phyloP scores from a whole-genome alignment of 192 early-diverging fungal species.

The Coemansia pectinata region DNA sequence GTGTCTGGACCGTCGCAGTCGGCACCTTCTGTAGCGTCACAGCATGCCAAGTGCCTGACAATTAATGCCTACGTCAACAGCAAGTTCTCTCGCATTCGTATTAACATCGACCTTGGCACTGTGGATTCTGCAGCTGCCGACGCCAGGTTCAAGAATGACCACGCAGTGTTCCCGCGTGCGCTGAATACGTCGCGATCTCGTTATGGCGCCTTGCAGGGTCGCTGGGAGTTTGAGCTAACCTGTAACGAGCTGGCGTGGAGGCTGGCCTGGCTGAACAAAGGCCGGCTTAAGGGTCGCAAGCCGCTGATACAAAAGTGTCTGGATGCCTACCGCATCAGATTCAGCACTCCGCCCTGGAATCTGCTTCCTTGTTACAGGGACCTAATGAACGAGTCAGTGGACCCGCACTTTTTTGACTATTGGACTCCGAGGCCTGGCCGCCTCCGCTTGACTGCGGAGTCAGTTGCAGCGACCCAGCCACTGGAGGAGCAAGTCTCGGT shows the following conservation, averaged over 20 bases:
- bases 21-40: conserved; percentile 11
- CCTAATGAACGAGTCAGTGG: conserved; percentile 26
- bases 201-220: conserved; percentile 40
- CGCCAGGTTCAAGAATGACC: conserved; percentile 28
- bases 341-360: conserved; percentile 43
- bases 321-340: conserved; percentile 47
- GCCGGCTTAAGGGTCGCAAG: conserved; percentile 32
- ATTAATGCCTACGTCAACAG: conserved; percentile 31
- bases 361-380: conserved; percentile 22
- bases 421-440: conserved; percentile 36
- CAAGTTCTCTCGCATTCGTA: conserved; percentile 38
- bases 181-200: conserved; percentile 30
- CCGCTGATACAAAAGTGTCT: conserved; percentile 52
- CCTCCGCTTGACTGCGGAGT: not conserved
- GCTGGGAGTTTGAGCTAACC: conserved; percentile 80
- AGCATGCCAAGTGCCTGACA: conserved; percentile 36
- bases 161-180: conserved; percentile 52
- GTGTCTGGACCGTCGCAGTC: not conserved
- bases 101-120: conserved; percentile 34
- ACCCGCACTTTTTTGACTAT: conserved; percentile 33
- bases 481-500: not conserved
- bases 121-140: conserved; percentile 16
- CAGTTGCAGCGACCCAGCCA: not conserved
- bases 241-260: conserved; percentile 88
- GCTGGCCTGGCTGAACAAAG: conserved; percentile 72